Conservation (phyloP, 768 basidiomycete species). For the Psilocybe subaeruginosa region DNA sequence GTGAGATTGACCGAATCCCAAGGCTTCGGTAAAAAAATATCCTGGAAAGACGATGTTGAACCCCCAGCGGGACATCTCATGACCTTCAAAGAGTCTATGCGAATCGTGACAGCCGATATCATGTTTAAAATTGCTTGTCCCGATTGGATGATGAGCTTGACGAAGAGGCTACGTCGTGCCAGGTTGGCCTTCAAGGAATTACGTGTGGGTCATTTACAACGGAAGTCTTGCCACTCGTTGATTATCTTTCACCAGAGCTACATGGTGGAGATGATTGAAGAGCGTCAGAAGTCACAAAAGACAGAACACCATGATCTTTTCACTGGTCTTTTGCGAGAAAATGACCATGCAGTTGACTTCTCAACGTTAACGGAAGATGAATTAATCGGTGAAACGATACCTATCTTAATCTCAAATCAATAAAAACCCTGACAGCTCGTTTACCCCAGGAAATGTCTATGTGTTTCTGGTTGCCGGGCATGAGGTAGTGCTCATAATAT, state of each 20-base stretch:
- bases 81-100: conserved; percentile 52
- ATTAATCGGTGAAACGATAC: conserved; percentile 33
- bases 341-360: conserved; percentile 38
- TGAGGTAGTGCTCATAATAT: conserved; percentile 37
- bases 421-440: background rate
- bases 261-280: conserved; percentile 56
- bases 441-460: conserved; percentile 44
- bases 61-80: conserved; percentile 46
- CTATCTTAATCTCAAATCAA: no score
- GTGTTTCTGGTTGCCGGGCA: conserved; percentile 66
- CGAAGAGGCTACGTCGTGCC: conserved; percentile 31
- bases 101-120: conserved; percentile 41
- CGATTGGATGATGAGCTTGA: conserved; percentile 38
- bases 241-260: conserved; percentile 28
- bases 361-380: conserved; percentile 45
- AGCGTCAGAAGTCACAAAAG: conserved; percentile 38
- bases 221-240: no score
- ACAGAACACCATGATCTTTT: conserved; percentile 53
- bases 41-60: conserved; percentile 45
- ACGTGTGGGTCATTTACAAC: conserved; percentile 28
- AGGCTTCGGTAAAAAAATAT: conserved; percentile 56
- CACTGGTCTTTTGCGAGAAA: conserved; percentile 52
- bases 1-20: background rate
- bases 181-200: conserved; percentile 46
- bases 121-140: conserved; percentile 42